A percentile compares a stretch with the other conserved stretches of the same genome.
Conservation (phyloP, 2,329 filamentous ascomycete species). For the Geosmithia flava region DNA sequence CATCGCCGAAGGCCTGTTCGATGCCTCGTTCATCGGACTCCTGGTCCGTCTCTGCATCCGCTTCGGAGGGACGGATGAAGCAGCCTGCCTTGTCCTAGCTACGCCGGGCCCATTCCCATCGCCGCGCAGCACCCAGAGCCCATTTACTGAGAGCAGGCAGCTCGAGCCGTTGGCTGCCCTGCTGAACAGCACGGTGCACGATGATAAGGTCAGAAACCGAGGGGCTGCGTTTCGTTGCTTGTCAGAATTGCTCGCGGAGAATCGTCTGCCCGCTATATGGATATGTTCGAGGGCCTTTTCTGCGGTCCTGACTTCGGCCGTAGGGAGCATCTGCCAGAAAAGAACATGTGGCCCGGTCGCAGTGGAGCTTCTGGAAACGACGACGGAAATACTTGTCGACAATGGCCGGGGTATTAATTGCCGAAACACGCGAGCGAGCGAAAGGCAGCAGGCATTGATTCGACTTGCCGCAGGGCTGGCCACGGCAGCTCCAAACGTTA, state of each 20-base stretch:
- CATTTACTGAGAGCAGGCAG: neutral
- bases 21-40: constrained; percentile 12
- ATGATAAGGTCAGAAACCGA: neutral
- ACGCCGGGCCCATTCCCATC: neutral
- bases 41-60: constrained; percentile 15
- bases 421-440: neutral
- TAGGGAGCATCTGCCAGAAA: neutral
- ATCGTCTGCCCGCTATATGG: constrained; percentile 1
- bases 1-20: constrained; percentile 16
- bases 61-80: constrained; percentile 14
- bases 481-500: constrained; percentile 5
- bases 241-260: constrained; percentile 1
- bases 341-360: neutral
- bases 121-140: neutral
- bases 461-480: constrained; percentile 16
- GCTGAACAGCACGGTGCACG: neutral
- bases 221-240: neutral
- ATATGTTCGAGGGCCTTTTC: constrained; percentile 1
- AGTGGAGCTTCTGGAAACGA: neutral
- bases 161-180: neutral
- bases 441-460: constrained; percentile 13
- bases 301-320: neutral
- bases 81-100: constrained; percentile 9
- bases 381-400: neutral
- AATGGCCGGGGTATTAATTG: neutral